Evolutionary conservation across 2,329 filamentous ascomycete genomes (phyloP), one percentile per base, ranked within the genome.

Genomic region (Falciphora oryzae): DNA sequence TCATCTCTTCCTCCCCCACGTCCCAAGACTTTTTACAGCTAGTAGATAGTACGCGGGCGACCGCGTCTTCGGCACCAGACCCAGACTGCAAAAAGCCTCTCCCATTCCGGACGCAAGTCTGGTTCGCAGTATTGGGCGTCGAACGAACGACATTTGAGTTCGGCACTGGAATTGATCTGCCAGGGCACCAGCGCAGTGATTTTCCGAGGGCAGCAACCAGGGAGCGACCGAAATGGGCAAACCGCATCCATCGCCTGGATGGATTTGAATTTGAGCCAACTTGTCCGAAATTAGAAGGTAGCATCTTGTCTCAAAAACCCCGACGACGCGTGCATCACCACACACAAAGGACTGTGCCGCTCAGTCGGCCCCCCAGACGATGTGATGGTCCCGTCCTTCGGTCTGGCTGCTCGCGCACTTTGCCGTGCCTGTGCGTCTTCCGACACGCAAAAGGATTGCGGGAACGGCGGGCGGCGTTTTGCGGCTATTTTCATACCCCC

Each of bases 281-380:
- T 56, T 58, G 31, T 22, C 31, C 31, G 27, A 53, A 58, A 64
- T 57, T 58, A 64, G 32, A 64, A 64, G 57, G 57, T 38, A n/a
- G 31, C 57, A 56, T 35, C 29, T 27, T 38, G 62, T 29, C 56
- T 59, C 31, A 38, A 58, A 57, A 22, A n/a, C 50, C 38, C 32
- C 32, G 32, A 32, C 32, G 11, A 32, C 22, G 6, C 16, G 10
- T 10, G 44, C 44, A 53, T 7, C 18, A 53, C 18, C 32, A 35
- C 32, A 35, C 10, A 35, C 44, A 11, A n/a, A n/a, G 22, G 7
- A n/a, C 44, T 53, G 44, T 11, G 44, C 44, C 44, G 44, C 44
- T n/a, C 14, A 6, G 10, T 18, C 16, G 13, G 44, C 10, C 44
- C n/a, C 44, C 44, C 44, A 53, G 44, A n/a, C 44, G 22, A 53